Percentiles rank a stretch among this genome's conserved stretches.
Conservation (phyloP, 805 yeast species). For the Maudiozyma pseudohumilis region DNA sequence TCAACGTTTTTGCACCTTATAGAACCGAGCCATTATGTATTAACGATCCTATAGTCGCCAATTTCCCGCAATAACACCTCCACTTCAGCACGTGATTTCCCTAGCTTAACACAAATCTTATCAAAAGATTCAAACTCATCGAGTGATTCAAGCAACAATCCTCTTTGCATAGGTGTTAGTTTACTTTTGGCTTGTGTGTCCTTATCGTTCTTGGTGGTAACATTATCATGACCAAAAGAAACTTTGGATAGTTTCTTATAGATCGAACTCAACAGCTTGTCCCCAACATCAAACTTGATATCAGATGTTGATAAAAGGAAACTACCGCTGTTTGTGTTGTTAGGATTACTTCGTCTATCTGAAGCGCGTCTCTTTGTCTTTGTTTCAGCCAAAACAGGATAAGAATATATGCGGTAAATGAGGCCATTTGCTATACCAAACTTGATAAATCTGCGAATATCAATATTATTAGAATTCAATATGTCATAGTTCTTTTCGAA, state of each 20-base stretch:
- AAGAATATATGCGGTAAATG: slow-evolving; percentile 70
- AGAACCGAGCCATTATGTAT: slow-evolving; percentile 25
- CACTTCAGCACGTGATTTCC: slow-evolving; percentile 44
- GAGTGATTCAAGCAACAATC: slow-evolving; percentile 35
- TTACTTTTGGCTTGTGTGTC: slow-evolving; percentile 1
- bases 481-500: slow-evolving; percentile 50
- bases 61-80: slow-evolving; percentile 38
- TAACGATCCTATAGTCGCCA: slow-evolving; percentile 43
- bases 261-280: slow-evolving; percentile 20
- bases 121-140: slow-evolving; percentile 49
- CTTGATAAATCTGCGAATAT: slow-evolving; percentile 71
- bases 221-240: slow-evolving; percentile 15
- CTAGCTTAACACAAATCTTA: slow-evolving; percentile 60
- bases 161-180: slow-evolving; percentile 11
- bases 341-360: slow-evolving; percentile 8
- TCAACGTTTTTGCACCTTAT: too few species aligned
- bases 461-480: slow-evolving; percentile 48
- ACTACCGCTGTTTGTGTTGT: slow-evolving; percentile 4
- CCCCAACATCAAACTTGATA: slow-evolving; percentile 25
- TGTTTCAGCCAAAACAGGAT: slow-evolving; percentile 42
- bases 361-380: not conserved
- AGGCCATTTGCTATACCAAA: slow-evolving; percentile 80
- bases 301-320: slow-evolving; percentile 26
- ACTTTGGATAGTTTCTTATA: slow-evolving; percentile 24
- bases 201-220: not conserved